phyloP scores from a whole-genome alignment of 306 rosid species.

The Cucurbita maxima region DNA sequence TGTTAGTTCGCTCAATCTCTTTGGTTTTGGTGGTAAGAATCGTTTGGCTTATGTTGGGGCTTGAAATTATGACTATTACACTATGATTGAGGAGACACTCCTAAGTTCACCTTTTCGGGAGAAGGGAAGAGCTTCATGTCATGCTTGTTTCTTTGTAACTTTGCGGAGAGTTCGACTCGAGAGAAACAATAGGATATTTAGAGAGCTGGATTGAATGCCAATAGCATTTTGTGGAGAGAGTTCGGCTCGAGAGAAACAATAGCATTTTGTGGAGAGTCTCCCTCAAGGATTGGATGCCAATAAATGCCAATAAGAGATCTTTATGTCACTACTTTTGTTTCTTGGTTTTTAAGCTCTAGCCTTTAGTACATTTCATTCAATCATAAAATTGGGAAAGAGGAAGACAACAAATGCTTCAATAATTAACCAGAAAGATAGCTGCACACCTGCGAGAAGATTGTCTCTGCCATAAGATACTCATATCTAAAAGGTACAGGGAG shows the following conservation, averaged over 20 bases:
- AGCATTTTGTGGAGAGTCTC: too few species aligned
- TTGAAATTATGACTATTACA: background rate
- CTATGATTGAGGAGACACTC: background rate
- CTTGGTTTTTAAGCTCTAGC: background rate
- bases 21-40: too few species aligned
- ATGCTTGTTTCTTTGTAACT: background rate
- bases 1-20: too few species aligned
- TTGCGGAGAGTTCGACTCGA: background rate
- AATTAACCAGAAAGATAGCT: background rate
- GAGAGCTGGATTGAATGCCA: background rate
- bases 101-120: background rate
- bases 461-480: constrained; percentile 97
- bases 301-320: background rate
- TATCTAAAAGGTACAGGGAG: constrained; percentile 91
- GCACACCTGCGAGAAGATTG: constrained; percentile 92
- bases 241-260: too few species aligned
- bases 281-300: background rate
- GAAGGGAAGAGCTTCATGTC: background rate
- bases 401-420: background rate
- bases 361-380: background rate
- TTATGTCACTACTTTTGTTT: background rate
- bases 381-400: background rate
- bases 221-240: too few species aligned
- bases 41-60: too few species aligned
- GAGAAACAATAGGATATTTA: background rate